A percentile compares a stretch with the other conserved stretches of the same genome.
Conservation (phyloP, 2,329 filamentous ascomycete species). For the Fusarium sp. region DNA sequence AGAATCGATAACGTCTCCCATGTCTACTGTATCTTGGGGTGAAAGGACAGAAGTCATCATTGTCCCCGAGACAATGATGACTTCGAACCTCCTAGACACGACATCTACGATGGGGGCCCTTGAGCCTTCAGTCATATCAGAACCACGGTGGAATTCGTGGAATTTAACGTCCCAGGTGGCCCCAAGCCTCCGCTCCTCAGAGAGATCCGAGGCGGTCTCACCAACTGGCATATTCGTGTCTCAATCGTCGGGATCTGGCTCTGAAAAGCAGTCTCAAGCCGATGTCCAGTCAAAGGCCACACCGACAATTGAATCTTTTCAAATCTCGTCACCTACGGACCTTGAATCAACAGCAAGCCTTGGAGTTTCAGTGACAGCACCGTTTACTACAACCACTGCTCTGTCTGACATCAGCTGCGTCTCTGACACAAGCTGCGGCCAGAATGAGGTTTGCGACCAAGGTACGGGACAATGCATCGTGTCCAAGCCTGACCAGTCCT, state of each 20-base stretch:
- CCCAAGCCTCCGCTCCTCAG: neutral
- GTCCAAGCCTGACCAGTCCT: neutral
- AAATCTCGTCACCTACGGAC: neutral
- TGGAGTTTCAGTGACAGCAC: neutral
- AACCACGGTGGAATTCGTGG: neutral
- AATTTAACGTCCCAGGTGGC: neutral
- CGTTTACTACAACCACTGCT: neutral
- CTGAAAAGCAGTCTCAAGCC: neutral
- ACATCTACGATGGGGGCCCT: neutral
- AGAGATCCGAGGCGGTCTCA: neutral
- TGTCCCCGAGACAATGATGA: neutral
- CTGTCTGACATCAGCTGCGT: neutral
- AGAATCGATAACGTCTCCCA: neutral
- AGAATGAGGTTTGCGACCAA: neutral
- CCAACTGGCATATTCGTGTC: neutral
- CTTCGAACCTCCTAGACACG: neutral
- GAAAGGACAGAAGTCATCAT: neutral
- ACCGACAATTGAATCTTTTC: neutral
- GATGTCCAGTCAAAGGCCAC: neutral
- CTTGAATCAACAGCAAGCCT: neutral
- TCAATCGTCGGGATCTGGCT: neutral
- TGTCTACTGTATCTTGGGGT: neutral
- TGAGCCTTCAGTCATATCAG: neutral
- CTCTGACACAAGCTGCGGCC: neutral
- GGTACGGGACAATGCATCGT: neutral